Base-by-base conservation (phyloP, 2,329 filamentous ascomycete species). In the Neopestalotiopsis clavispora region DNA sequence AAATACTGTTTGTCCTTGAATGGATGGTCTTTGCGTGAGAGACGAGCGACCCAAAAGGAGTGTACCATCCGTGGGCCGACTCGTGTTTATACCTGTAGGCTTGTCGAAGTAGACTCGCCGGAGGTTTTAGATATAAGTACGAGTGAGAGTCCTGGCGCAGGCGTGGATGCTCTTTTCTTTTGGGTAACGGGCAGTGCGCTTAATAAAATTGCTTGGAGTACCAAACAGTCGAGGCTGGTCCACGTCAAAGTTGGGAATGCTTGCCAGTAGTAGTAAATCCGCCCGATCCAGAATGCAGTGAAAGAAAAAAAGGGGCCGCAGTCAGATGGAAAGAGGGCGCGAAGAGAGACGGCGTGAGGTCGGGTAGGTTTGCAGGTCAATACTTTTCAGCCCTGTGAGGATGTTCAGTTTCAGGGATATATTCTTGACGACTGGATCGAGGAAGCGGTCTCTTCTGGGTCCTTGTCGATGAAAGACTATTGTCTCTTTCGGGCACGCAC, bases 331-430 rank as follows among this genome's bases (percentile, higher is more conserved):
- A 52, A 52, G 45, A 52, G 45, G 45, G 45, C n/a, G 45, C 45
- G 45, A 52, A 9, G 45, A 52, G 45, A 52, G 45, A 52, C 45
- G 45, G n/a, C 45, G n/a, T 52, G 45, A 52, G 45, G 45, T 52
- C 45, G 45, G 14, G 45, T 52, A 52, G 20, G 45, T 52, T 20
- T 17, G 17, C 17, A 52, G 45, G 45, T 52, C 45, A 23, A 52
- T 52, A 52, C n/a, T 40, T 30, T 32, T 62, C 59, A 62, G 59
- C 59, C 32, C 59, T 62, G 59, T 62, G 59, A 62, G 30, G 32
- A 62, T 30, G 45, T 52, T 9, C 10, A 40, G 32, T 62, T 34
- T 34, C 59, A 40, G 59, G 59, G 32, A 52, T 52, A 52, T 52
- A 52, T 52, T 52, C 40, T 62, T 38, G 34, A 14, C 14, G 59